These are phyloP conservation scores for Daldinia decipiens DNA, from an alignment of 495 filamentous ascomycete genomes.

Conservation along the genomic window DNA sequence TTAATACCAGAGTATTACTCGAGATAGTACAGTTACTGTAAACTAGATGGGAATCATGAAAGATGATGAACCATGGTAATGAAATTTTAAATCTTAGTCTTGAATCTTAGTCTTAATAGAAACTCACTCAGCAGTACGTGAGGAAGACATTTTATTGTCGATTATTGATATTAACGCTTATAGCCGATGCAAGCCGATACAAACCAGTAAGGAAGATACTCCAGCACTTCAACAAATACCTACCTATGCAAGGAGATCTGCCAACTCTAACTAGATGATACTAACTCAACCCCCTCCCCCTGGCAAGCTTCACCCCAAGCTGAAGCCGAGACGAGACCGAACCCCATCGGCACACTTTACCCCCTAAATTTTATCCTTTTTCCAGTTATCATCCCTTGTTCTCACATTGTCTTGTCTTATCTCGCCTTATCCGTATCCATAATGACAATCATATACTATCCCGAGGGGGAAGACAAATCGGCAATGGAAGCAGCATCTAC, in stretches of 20 bases:
- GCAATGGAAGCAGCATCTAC: neutral
- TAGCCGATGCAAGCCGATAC: neutral
- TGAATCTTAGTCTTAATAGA: too few species aligned
- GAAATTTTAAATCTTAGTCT: too few species aligned
- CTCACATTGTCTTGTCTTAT: neutral
- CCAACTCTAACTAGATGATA: neutral
- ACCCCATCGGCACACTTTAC: neutral
- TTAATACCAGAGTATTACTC: neutral
- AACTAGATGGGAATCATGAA: neutral
- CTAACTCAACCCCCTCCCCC: neutral
- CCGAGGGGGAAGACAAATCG: neutral
- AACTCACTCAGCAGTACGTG: too few species aligned
- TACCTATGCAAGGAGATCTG: neutral
- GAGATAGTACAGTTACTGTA: neutral
- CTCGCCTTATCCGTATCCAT: neutral
- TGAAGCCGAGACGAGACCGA: constrained; percentile 7
- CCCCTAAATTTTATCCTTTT: neutral
- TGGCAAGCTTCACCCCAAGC: constrained; percentile 2
- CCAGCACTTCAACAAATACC: neutral
- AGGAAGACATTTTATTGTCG: too few species aligned
- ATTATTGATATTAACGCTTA: too few species aligned
- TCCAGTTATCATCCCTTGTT: neutral
- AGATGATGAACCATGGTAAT: neutral
- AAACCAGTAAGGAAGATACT: neutral
- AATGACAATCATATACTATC: constrained; percentile 27